These are phyloP conservation scores for Cryptococcus hybrid DNA, from an alignment of 1,284 basidiomycete genomes.

Conservation along the genomic window DNA sequence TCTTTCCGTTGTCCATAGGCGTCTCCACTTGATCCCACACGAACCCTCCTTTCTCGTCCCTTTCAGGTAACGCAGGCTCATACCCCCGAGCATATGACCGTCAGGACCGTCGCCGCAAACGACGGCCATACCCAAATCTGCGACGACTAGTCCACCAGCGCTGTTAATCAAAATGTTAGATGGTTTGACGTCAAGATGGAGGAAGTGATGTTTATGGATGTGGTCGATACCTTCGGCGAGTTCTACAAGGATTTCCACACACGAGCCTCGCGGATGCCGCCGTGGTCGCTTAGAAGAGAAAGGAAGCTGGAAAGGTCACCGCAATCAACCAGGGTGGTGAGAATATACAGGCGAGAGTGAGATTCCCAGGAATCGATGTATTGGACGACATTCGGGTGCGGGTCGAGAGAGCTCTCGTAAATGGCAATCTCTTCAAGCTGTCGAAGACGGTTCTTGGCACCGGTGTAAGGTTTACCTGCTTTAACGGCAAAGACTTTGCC, in stretches of 20 bases:
- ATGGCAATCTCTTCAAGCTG: slow-evolving; percentile 93
- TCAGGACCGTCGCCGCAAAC: slow-evolving; percentile 42
- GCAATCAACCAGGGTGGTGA: slow-evolving; percentile 86
- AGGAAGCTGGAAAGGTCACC: slow-evolving; percentile 90
- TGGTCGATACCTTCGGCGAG: slow-evolving; percentile 74
- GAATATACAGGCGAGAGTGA: slow-evolving; percentile 77
- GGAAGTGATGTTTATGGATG: slow-evolving; percentile 80
- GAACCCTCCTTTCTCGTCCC: slow-evolving; percentile 27
- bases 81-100: slow-evolving; percentile 12
- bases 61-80: slow-evolving; percentile 57
- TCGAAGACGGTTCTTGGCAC: slow-evolving; percentile 81
- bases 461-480: slow-evolving; percentile 87
- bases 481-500: slow-evolving; percentile 81
- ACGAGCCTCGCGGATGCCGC: slow-evolving; percentile 81
- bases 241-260: slow-evolving; percentile 96
- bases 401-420: slow-evolving; percentile 64
- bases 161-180: slow-evolving; percentile 77
- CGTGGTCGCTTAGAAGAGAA: slow-evolving; percentile 80
- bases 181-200: slow-evolving; percentile 96
- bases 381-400: slow-evolving; percentile 74
- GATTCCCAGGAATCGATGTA: slow-evolving; percentile 98
- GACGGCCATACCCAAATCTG: slow-evolving; percentile 93
- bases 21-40: slow-evolving; percentile 34
- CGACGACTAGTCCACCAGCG: slow-evolving; percentile 88
- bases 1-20: neutral